Evolutionary conservation across 257 asterid species (phyloP), one percentile per base, ranked within the genome.

Genomic region (Forsythia suspensa): DNA sequence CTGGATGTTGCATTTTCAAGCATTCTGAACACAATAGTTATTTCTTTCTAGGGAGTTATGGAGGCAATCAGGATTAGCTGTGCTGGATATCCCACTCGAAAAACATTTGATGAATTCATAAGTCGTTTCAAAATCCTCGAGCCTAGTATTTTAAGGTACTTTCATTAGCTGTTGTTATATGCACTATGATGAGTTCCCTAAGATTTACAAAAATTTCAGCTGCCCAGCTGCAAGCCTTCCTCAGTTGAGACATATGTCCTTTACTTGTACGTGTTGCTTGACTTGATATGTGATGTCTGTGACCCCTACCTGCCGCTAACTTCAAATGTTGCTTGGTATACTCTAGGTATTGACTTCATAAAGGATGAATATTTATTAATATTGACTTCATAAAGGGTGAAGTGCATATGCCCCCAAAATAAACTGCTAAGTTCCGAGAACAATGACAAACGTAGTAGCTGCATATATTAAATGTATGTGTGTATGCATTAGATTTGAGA

Each of bases 61-160:
- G 98, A 94, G 83, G 98, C 98, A 67, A 92, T 94, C 82, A 91
- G 98, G 85, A 94, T 94, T 77, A 94, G 98, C 81, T 94, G 98
- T 79, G 98, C 98, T 77, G 98, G 98, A 81, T 94, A 77, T 86
- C 98, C 97, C 80, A 94, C 97, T 67, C 86, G 97, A 78, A 92
- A 89, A 88, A 40, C 86, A 68, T 94, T 92, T 79, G 86, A 85
- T 65, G 98, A 94, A 77, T 94, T 94, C 85, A 69, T 85, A 37
- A 79, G 71, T 42, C 96, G 98, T 63, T 94, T 92, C 85, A 77
- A 85, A 80, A 83, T 92, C 83, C 93, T 94, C 76, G 87, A 84
- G n/a, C 97, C 98, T 20, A 84, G 79, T n/a, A 83, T 76, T 77
- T 16, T 65, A 57, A 90, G 98, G 98, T 94, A 85, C 44, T 69